Base-by-base conservation (phyloP, 2,329 filamentous ascomycete species). In the Penicillium palitans region DNA sequence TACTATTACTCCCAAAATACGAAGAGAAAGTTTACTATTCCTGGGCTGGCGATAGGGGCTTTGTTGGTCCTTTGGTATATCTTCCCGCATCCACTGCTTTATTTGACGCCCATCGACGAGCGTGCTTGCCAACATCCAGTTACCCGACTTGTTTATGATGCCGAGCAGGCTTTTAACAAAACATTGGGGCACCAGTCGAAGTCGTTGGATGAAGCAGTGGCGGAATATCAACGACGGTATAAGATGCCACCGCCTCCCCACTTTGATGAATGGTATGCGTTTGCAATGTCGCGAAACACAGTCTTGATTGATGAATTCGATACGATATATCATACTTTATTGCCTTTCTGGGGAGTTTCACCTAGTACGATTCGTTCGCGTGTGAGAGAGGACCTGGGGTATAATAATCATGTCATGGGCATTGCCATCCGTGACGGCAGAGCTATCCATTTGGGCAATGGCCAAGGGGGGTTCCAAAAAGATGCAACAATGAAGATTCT, bases 401-500 rank as follows among this genome's bases (percentile, higher is more conserved):
- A 15, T 31, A 21, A 57, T 21, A 58, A 63, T n/a, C 21, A 35
- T 12, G 27, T 52, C 6, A 61, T 61, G 61, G 47, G 52, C 12
- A n/a, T 57, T 21, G 42, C 51, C 12, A 55, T 61, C 39, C 55
- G 52, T 6, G 40, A 52, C n/a, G 61, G 59, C 21, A 40, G 31
- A 35, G 37, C 55, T 9, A 59, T 57, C 19, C 45, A 52, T 39
- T 21, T 49, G 17, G 47, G 31, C 5, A 42, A 46, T 42, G 90
- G 95, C 93, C 56, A 63, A 31, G 55, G 55, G 7, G 44, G 48
- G 1, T 60, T 42, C 39, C 59, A 58, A 25, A 27, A 8, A 9
- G 25, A 52, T 19, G 89, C 90, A 13, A 90, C 87, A 0, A 74
- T 81, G 42, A 87, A 84, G 33, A 96, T 96, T 90, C 83, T 95